Evolutionary conservation across 2,329 filamentous ascomycete genomes (phyloP).

Genomic region (Epichloe bromicola): DNA sequence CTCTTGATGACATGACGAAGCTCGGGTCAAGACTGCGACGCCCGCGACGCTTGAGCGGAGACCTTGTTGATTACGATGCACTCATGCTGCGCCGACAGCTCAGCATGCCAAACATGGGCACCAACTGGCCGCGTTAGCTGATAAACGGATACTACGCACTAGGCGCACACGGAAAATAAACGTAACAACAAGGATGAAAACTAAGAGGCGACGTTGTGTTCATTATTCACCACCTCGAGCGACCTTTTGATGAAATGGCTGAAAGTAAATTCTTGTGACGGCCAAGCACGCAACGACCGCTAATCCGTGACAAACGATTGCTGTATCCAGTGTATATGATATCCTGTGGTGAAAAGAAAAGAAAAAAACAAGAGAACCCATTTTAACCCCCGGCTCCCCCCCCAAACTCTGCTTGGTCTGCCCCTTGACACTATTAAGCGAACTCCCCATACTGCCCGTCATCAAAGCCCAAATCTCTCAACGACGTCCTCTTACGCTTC

Average conservation of each 20-base stretch:
- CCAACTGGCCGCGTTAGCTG: background rate
- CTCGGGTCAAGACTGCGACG: background rate
- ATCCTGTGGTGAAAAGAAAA: background rate
- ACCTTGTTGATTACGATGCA: background rate
- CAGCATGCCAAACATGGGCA: slow-evolving; percentile 1
- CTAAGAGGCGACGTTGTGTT: too few species aligned
- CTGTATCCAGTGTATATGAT: slow-evolving; percentile 1
- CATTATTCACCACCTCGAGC: too few species aligned
- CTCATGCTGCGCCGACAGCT: background rate
- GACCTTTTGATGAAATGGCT: background rate
- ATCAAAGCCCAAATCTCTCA: slow-evolving; percentile 65
- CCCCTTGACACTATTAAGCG: slow-evolving; percentile 24
- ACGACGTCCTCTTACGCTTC: slow-evolving; percentile 44
- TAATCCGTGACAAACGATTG: background rate
- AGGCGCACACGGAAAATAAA: too few species aligned
- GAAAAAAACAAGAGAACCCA: background rate
- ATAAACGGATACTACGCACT: background rate
- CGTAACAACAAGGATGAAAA: too few species aligned
- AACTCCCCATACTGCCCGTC: slow-evolving; percentile 86
- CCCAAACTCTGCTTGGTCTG: background rate
- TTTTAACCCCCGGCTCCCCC: too few species aligned
- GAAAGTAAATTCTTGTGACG: background rate
- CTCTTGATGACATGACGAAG: background rate
- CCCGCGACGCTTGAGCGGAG: background rate
- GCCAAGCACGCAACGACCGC: background rate